phyloP scores from a whole-genome alignment of 2,329 filamentous ascomycete genomes.

The Xylaria sp. region DNA sequence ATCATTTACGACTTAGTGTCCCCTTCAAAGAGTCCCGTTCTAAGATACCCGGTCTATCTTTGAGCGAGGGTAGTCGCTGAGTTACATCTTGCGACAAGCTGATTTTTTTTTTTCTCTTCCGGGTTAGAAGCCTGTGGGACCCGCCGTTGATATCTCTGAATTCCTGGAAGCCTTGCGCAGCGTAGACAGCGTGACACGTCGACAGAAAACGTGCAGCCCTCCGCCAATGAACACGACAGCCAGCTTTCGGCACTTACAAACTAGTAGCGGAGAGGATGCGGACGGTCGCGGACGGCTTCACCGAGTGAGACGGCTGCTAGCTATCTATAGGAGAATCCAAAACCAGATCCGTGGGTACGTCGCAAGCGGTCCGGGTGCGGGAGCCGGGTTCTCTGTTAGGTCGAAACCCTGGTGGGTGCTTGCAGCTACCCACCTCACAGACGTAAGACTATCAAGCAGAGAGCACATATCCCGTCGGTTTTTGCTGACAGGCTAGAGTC shows the following conservation, averaged over 20 bases:
- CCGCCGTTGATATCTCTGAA: slow-evolving; percentile 5
- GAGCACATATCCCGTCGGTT: not conserved
- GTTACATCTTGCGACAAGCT: slow-evolving; percentile 14
- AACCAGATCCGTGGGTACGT: slow-evolving; percentile 31
- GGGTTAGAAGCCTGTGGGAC: not conserved
- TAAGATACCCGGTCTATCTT: not conserved
- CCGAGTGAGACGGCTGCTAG: slow-evolving; percentile 15
- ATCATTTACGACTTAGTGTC: slow-evolving; percentile 15
- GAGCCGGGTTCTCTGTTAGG: slow-evolving; percentile 24
- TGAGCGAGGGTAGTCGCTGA: not conserved
- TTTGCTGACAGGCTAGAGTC: slow-evolving; percentile 8
- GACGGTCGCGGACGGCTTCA: slow-evolving; percentile 16
- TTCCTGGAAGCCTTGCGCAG: slow-evolving; percentile 15
- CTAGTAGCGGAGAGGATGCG: slow-evolving; percentile 16
- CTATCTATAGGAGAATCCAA: slow-evolving; percentile 6
- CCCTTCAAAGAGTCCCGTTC: not conserved
- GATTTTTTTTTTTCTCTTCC: not conserved
- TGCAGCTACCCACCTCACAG: slow-evolving; percentile 25
- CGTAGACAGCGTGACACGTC: slow-evolving; percentile 23
- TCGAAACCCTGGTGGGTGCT: slow-evolving; percentile 17
- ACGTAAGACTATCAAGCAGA: slow-evolving; percentile 1
- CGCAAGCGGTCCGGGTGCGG: slow-evolving; percentile 16
- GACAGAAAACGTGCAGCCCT: slow-evolving; percentile 17
- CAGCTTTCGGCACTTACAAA: slow-evolving; percentile 21
- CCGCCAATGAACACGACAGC: slow-evolving; percentile 5